Base-by-base conservation (phyloP, 352 stramenopile genomes). In the Peronosclerospora sorghi region DNA sequence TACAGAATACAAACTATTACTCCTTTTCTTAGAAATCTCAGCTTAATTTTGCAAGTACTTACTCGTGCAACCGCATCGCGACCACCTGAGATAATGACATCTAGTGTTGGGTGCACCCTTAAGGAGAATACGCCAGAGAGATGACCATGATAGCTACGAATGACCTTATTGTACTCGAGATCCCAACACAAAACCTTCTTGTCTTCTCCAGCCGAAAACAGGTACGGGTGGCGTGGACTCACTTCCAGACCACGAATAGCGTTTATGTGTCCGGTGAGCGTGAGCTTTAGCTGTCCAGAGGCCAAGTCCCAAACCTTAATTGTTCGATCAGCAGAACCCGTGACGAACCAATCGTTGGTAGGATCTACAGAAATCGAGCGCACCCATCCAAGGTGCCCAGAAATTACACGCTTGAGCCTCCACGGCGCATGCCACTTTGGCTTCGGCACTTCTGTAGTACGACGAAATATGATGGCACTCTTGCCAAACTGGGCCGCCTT, bases 81-180 rank as follows among this genome's bases (percentile, higher is more conserved):
- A 40, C 96, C 96, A 29, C 95, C 96, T 15, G 96, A 98, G 23
- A 99, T 80, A 14, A 99, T 68, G 19, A 99, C 59, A 61, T 99
- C 96, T 18, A 99, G 72, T 21, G 93, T 98, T 26, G 96, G 96
- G 67, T 99, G 96, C 30, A 99, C 51, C 35, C 95, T 95, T 13
- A 99, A 63, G 32, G 70, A 95, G 69, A 98, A 99, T 7, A 99
- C 94, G 9, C 96, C 96, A 17, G 74, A 96, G n/a, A 99, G 68
- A 58, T 99, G 96, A n/a, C 96, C 96, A 62, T 99, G 96, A 72
- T 99, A 99, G 72, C 97, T 97, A 7, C 96, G 83, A 46, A 99
- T 97, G 21, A 99, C 94, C 65, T 98, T 97, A 68, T 99, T 99
- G 55, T 95, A 97, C 78, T 99, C 96, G 38, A 99, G 71, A 68